These are phyloP conservation scores for Alternaria gaisen DNA, from an alignment of 2,329 filamentous ascomycete genomes.

Conservation along the genomic window DNA sequence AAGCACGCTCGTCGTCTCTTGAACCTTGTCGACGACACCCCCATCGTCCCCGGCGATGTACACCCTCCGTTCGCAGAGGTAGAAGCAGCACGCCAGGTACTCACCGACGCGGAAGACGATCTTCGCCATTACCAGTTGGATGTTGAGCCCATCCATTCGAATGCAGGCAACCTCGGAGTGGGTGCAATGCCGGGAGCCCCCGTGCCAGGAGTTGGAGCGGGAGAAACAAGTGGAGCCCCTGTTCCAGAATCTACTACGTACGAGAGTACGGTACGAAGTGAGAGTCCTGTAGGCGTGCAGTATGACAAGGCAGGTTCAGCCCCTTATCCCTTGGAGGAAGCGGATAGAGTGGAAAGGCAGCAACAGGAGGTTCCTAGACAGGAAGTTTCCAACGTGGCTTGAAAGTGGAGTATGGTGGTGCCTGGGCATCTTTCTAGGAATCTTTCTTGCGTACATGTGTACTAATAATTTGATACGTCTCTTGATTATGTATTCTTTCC, in stretches of 20 bases:
- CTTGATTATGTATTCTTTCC: slow-evolving; percentile 2
- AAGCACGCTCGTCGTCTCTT: slow-evolving; percentile 87
- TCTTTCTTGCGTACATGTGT: slow-evolving; percentile 22
- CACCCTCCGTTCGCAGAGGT: slow-evolving; percentile 73
- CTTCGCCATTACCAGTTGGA: slow-evolving; percentile 75
- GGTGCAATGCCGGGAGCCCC: slow-evolving; percentile 54
- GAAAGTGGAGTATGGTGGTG: not conserved
- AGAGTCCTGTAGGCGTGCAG: slow-evolving; percentile 34
- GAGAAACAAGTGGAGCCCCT: not conserved
- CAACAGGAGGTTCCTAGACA: slow-evolving; percentile 17
- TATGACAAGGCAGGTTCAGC: slow-evolving; percentile 37
- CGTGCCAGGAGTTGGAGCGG: not conserved
- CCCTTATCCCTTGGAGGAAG: slow-evolving; percentile 42
- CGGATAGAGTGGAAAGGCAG: slow-evolving; percentile 37
- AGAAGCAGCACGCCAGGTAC: slow-evolving; percentile 78
- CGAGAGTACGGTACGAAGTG: slow-evolving; percentile 22
- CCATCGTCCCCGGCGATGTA: slow-evolving; percentile 85
- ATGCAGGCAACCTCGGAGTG: slow-evolving; percentile 59
- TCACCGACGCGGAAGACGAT: slow-evolving; percentile 92
- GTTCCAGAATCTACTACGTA: slow-evolving; percentile 17
- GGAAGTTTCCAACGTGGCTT: slow-evolving; percentile 20
- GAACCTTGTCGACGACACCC: slow-evolving; percentile 85
- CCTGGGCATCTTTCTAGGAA: not conserved
- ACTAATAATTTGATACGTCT: slow-evolving; percentile 26
- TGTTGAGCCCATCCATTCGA: slow-evolving; percentile 63